Evolutionary conservation across 1,139 yeast genomes (phyloP).

Genomic region (Suhomyces wounanorum): DNA sequence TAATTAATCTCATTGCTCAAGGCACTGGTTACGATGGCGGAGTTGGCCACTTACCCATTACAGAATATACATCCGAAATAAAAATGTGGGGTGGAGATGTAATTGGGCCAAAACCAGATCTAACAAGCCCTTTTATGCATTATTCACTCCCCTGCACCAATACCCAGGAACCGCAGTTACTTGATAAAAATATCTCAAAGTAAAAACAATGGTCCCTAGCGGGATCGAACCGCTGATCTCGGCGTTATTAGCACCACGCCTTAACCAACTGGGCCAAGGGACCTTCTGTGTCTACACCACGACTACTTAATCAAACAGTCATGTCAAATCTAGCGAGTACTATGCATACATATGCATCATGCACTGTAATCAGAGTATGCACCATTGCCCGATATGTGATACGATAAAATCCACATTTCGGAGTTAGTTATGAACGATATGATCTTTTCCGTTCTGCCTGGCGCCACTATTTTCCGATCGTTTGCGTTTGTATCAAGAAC

Average conservation of each 20-base stretch:
- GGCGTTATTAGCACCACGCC: constrained; percentile 45
- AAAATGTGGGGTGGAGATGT: not conserved
- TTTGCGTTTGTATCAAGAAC: not conserved
- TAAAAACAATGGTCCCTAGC: constrained; percentile 19
- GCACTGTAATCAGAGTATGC: not conserved
- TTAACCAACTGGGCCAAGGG: constrained; percentile 42
- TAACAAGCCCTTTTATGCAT: not conserved
- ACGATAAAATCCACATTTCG: not conserved
- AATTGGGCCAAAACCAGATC: not conserved
- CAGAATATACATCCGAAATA: not conserved
- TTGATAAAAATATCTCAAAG: not conserved
- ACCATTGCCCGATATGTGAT: not conserved
- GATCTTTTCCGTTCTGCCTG: not conserved
- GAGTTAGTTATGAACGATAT: not conserved
- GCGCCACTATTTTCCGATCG: not conserved
- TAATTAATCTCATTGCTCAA: not conserved
- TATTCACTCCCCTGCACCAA: not conserved
- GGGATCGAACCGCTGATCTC: constrained; percentile 44
- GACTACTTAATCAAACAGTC: not conserved
- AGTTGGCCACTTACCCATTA: not conserved
- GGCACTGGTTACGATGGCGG: not conserved
- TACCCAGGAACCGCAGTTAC: not conserved
- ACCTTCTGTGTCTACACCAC: constrained; percentile 16
- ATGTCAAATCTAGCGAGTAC: not conserved
- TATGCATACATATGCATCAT: not conserved